Evolutionary conservation across 148 eudicot genomes (phyloP), one percentile per base, ranked within the genome.

Genomic region (Arbutus unedo): DNA sequence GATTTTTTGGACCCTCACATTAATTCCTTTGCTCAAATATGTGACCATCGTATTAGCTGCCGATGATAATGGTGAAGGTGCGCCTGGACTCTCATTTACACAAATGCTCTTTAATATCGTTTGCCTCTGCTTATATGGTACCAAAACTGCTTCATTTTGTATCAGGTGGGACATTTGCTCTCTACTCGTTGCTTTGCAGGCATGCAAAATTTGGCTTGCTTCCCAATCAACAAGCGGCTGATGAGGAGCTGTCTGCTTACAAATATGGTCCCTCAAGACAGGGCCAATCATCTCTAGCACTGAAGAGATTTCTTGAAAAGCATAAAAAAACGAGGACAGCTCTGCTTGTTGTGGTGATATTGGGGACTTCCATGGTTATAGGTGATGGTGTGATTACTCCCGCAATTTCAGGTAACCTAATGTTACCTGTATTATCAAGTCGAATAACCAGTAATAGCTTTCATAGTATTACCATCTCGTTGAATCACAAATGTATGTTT

Each of bases 171-270:
- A 89, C 99, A 9, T 94, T 96, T 79, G 98, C 99, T 79, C 97
- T 96, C 15, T 96, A 96, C 87, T 96, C 99, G 51, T 86, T 96
- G 81, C 94, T 96, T 77, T 96, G 99, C 84, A 88, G 99, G 83
- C 95, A 96, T 87, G 97, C 96, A 82, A 96, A 93, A 83, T 89
- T 96, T 45, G 90, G 96, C 85, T 87, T 96, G 81, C 99, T 96
- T 86, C 98, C 99, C 55, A 94, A 94, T 90, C 99, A 96, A 82
- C 99, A 96, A 91, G 98, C 98, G 79, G 99, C 99, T 68, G 97
- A 96, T 79, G 98, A 96, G 84, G 98, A 94, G 86, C 86, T 96
- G 78, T 90, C 99, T n/a, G 80, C 98, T 73, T 94, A 93, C 86
- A 94, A 79, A 86, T 91, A 88, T 87, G 93, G 94, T 45, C 89